Base-by-base conservation (phyloP, 2,329 filamentous ascomycete genomes). In the Aspergillus carbonarius region DNA sequence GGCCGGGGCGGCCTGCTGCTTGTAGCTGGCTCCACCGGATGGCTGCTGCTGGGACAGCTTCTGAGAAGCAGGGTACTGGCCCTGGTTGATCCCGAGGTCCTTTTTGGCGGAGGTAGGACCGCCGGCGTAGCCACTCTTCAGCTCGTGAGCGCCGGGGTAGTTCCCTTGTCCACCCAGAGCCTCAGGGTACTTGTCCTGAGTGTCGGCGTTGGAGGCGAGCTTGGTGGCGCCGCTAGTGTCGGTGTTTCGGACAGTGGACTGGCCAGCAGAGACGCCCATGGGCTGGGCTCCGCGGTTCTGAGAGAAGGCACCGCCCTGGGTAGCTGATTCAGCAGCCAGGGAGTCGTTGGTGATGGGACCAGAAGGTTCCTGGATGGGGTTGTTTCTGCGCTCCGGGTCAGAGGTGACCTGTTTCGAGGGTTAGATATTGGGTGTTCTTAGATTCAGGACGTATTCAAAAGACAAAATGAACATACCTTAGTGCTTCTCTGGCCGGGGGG, bases 271-370 rank as follows among this genome's bases (percentile, higher is more conserved):
- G 51, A 86, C 82, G 13, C 75, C 71, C 32, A 78, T 76, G 5
- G 79, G 79, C 40, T 80, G 78, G 17, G 81, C 79, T 61, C 82
- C 78, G 23, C 80, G 78, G 75, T 91, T 90, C 57, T 81, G 72
- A 40, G 82, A 77, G 67, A 90, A 91, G 12, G 73, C 77, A 63
- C 89, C 90, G 58, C 82, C 82, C 20, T 78, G 65, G 48, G 80
- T 77, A 59, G 85, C 76, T 0, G 90, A 95, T 68, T 93, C 88
- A 59, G 86, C 88, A 10, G 91, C 91, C 5, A 96, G 85, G 6
- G 90, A 93, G 74, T 89, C 89, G 13, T 82, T 78, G 46, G 83
- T 77, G 1, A 93, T 82, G 25, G 80, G 68, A 54, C 91, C 91
- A 5, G 88, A 78, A 13, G 81, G 78, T 73, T 95, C 91, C 15